phyloP scores from a whole-genome alignment of 2,329 filamentous ascomycete species.

The Talaromyces sp. region DNA sequence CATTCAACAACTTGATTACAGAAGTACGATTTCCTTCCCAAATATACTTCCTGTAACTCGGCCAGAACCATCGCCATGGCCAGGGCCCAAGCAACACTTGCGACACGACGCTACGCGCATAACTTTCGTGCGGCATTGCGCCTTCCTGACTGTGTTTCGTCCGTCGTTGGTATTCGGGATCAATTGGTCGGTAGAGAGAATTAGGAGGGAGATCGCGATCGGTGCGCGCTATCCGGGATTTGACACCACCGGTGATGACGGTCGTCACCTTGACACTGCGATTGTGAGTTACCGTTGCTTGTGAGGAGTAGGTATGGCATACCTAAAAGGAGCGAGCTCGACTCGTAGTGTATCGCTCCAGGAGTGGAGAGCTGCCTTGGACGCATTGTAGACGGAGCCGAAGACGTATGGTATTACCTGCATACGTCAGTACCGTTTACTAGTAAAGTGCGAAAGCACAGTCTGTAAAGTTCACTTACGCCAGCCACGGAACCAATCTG shows the following conservation, averaged over 20 bases:
- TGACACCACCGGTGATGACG: conserved; percentile 58
- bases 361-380: conserved; percentile 57
- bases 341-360: conserved; percentile 58
- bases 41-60: conserved; percentile 38
- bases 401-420: conserved; percentile 41
- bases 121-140: conserved; percentile 51
- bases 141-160: conserved; percentile 53
- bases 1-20: conserved; percentile 40
- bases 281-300: background rate
- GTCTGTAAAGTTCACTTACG: conserved; percentile 20
- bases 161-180: conserved; percentile 50
- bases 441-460: background rate
- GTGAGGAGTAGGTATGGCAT: conserved; percentile 18
- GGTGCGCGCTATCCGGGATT: conserved; percentile 55
- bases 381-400: conserved; percentile 54
- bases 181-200: conserved; percentile 52
- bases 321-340: conserved; percentile 52
- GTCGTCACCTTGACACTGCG: conserved; percentile 51
- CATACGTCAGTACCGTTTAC: background rate
- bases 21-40: conserved; percentile 51
- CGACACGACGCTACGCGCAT: conserved; percentile 54
- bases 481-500: conserved; percentile 46
- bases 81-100: conserved; percentile 49
- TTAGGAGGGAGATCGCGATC: conserved; percentile 46
- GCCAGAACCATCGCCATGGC: conserved; percentile 51